Evolutionary conservation across 371 early-diverging fungal species (phyloP).

Genomic region (Lichtheimia ramosa): DNA sequence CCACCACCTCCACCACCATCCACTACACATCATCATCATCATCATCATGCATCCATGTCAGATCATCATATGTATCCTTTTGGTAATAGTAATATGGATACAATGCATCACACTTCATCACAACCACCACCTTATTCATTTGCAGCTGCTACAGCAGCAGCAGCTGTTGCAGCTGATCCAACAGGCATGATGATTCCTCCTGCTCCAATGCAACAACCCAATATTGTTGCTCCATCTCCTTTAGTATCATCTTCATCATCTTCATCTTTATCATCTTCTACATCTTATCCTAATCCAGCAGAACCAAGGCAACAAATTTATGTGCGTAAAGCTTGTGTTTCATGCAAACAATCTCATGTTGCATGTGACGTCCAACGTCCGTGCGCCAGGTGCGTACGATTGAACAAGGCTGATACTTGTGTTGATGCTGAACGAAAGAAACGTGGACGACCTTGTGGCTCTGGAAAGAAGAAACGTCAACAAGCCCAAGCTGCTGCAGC

Average conservation of each 20-base stretch:
- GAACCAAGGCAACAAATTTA: slow-evolving; percentile 23
- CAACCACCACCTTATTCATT: neutral
- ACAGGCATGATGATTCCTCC: neutral
- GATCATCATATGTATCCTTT: neutral
- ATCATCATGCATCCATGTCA: no score
- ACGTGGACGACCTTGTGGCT: slow-evolving; percentile 54
- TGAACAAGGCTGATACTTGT: slow-evolving; percentile 52
- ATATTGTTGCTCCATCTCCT: neutral
- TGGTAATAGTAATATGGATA: neutral
- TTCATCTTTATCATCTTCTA: slow-evolving; percentile 5
- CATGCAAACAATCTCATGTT: slow-evolving; percentile 56
- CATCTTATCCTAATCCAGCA: slow-evolving; percentile 4
- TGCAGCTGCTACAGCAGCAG: neutral
- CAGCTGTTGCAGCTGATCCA: neutral
- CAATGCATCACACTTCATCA: neutral
- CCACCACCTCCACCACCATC: no score
- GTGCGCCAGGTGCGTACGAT: slow-evolving; percentile 58
- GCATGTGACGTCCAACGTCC: slow-evolving; percentile 62
- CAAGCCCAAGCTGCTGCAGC: neutral
- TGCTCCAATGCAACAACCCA: neutral
- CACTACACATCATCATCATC: no score
- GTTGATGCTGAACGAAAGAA: slow-evolving; percentile 59
- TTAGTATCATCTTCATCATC: slow-evolving; percentile 6
- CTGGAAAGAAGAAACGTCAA: slow-evolving; percentile 29
- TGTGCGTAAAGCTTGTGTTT: slow-evolving; percentile 58